Conservation (phyloP, 73 alveolate species). For the Paramecium octaurelia region DNA sequence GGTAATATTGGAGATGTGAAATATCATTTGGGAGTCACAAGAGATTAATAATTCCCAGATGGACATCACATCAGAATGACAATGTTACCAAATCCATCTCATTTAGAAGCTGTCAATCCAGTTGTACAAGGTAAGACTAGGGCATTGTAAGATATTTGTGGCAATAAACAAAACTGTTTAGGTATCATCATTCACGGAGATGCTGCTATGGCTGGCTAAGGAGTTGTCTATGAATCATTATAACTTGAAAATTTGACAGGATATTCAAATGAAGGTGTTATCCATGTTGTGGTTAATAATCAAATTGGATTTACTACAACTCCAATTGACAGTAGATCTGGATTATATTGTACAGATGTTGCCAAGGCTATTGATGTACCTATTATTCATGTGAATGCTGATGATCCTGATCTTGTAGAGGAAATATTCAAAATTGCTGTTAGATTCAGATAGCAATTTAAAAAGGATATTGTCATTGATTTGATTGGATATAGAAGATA, state of each 20-base stretch:
- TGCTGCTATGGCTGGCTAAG: conserved; percentile 98
- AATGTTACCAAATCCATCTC: conserved; percentile 96
- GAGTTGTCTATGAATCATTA: conserved; percentile 92
- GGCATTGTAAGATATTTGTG: conserved; percentile 78
- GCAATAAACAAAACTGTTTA: conserved; percentile 41
- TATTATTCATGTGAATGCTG: conserved; percentile 94
- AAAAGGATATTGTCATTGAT: conserved; percentile 75
- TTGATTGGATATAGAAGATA: conserved; percentile 89
- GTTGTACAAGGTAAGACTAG: conserved; percentile 90
- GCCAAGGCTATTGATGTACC: conserved; percentile 92
- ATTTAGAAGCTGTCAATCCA: conserved; percentile 92
- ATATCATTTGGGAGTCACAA: conserved; percentile 79
- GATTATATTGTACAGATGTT: conserved; percentile 84
- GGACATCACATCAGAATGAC: conserved; percentile 59
- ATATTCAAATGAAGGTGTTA: conserved; percentile 86
- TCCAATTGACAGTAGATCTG: conserved; percentile 85
- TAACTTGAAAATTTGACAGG: conserved; percentile 85
- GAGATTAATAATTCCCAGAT: conserved; percentile 62
- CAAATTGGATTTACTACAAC: conserved; percentile 94
- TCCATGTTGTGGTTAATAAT: conserved; percentile 91
- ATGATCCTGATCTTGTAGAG: conserved; percentile 71
- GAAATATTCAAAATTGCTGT: conserved; percentile 68
- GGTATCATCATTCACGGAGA: conserved; percentile 91
- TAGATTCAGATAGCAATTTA: conserved; percentile 61
- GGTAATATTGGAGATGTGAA: conserved; percentile 79